Evolutionary conservation across 345 rosid genomes (phyloP), one percentile per base, ranked within the genome.

Genomic region (Angophora floribunda): DNA sequence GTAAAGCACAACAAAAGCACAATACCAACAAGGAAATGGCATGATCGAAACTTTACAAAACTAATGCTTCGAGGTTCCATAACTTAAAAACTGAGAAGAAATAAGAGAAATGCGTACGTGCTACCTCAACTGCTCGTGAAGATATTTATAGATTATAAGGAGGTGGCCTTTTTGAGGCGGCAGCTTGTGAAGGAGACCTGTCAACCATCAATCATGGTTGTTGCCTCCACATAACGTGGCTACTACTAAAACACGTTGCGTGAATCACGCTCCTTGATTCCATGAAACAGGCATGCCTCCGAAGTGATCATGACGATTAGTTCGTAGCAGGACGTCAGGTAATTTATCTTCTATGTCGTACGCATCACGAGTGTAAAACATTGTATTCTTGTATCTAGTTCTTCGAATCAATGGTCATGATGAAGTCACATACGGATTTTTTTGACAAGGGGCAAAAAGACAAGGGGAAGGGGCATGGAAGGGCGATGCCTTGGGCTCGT

Each of bases 221-320:
- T 53, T 19, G 2, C 3, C 30, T 28, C 32, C 67, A 12, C 0
- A 61, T 15, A 61, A 12, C 13, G 1, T 0, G 4, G 32, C 32
- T 61, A 5, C 78, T 65, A 30, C 78, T 65, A 30, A 7, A 15
- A 44, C 45, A 30, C 45, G 2, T 32, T 67, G n/a, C 6, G 86
- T 4, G 45, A 30, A 65, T 22, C 5, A 3, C 45, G 16, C 44
- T 15, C 9, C 1, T 67, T 30, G 9, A 16, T 4, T 67, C 79
- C 1, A 7, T 30, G 78, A 3, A 32, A 67, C 21, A 67, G 0
- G 12, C 79, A 32, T 8, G 0, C 45, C 79, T 67, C 41, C 3
- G 6, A 4, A 67, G 5, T 22, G 15, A 30, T 30, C 78, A 0
- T 2, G 79, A 67, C 24, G 1, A 36, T 32, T 67, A 67, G 22